A percentile compares a stretch with the other conserved stretches of the same genome.
Conservation (phyloP, 192 early-diverging fungal genomes). For the Geranomyces michiganensis region DNA sequence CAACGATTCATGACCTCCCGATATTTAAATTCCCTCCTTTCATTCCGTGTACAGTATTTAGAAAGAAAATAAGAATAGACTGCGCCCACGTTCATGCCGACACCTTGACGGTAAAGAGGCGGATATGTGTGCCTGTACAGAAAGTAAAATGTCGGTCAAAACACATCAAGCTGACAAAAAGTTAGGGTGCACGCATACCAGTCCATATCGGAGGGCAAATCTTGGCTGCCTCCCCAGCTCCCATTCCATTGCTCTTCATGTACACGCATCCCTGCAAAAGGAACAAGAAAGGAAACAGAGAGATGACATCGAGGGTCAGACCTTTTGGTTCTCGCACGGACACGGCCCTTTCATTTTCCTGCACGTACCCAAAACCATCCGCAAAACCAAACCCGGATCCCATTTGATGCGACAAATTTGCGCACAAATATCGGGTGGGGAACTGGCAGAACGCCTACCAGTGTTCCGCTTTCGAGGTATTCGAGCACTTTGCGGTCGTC, state of each 20-base stretch:
- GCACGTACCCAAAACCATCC: conserved; percentile 49
- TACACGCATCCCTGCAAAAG: conserved; percentile 39
- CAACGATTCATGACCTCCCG: no score
- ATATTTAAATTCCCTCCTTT: no score
- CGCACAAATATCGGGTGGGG: conserved; percentile 52
- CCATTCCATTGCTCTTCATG: conserved; percentile 39
- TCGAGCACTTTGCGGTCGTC: conserved; percentile 66
- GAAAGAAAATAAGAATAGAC: no score
- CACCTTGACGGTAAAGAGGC: conserved; percentile 28
- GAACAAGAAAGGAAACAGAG: neutral
- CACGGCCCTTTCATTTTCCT: no score
- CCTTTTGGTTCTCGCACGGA: no score
- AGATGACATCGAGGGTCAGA: conserved; percentile 18
- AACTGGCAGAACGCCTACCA: conserved; percentile 53
- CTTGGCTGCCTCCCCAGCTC: conserved; percentile 42
- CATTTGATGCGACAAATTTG: conserved; percentile 41
- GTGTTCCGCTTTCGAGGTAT: conserved; percentile 51
- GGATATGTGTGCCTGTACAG: conserved; percentile 31
- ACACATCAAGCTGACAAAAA: neutral
- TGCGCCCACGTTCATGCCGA: neutral
- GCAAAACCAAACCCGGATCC: conserved; percentile 50
- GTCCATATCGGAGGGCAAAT: conserved; percentile 51
- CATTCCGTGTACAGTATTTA: no score
- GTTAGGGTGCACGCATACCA: conserved; percentile 15
- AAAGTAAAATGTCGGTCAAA: neutral